These are phyloP conservation scores for Haematococcus sp. DNA, from an alignment of 139 green algal genomes.

Conservation along the genomic window DNA sequence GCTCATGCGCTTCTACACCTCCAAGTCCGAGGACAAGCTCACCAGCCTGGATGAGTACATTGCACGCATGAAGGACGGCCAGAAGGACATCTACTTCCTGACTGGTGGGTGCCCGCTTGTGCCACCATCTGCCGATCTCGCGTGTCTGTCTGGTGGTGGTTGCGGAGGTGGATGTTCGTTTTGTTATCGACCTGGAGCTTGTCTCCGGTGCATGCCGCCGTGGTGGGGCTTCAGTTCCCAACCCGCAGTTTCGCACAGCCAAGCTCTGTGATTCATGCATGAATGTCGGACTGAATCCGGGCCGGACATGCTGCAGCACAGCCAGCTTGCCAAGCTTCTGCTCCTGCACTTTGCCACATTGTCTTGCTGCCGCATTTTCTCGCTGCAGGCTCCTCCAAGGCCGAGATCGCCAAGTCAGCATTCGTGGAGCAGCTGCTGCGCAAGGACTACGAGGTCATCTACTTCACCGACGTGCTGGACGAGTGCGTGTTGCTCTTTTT, in stretches of 20 bases:
- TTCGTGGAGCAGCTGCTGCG: slow-evolving; percentile 66
- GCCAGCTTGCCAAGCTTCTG: no score
- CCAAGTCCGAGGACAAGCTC: slow-evolving; percentile 68
- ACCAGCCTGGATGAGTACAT: slow-evolving; percentile 90
- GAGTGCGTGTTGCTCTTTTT: no score
- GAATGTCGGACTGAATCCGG: no score
- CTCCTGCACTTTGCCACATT: no score
- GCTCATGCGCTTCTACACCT: slow-evolving; percentile 84
- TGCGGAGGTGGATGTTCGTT: no score
- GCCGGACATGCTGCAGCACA: no score
- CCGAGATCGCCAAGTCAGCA: slow-evolving; percentile 75
- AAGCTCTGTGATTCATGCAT: no score
- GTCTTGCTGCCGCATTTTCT: background rate
- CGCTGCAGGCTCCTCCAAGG: slow-evolving; percentile 47
- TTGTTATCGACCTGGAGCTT: no score
- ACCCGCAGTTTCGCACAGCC: no score
- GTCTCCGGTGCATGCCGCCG: background rate
- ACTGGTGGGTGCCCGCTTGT: slow-evolving; percentile 32
- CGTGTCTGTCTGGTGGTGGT: background rate
- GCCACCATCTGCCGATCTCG: background rate
- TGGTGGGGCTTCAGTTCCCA: background rate
- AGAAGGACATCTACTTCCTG: slow-evolving; percentile 98
- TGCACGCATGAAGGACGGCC: slow-evolving; percentile 84
- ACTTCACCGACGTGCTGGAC: slow-evolving; percentile 95
- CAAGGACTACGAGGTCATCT: slow-evolving; percentile 83